A percentile compares a stretch with the other conserved stretches of the same genome.
Conservation (phyloP, 108 stramenopile genomes). For the Skeletonema potamos region DNA sequence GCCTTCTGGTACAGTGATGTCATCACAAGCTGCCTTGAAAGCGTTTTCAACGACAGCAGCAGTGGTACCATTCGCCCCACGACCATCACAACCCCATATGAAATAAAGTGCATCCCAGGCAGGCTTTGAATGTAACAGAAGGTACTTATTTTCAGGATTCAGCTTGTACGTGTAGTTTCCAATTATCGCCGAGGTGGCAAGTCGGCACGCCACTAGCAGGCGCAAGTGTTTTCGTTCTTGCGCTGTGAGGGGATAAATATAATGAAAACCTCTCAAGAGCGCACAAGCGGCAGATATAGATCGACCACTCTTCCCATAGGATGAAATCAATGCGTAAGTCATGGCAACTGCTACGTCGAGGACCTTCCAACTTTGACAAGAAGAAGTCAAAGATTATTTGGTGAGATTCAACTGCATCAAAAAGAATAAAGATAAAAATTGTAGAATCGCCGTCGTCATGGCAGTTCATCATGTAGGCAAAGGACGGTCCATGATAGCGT, state of each 20-base stretch:
- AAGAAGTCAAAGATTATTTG: conserved; percentile 16
- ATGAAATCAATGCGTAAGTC: conserved; percentile 83
- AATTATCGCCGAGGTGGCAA: conserved; percentile 77
- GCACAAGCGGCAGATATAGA: conserved; percentile 79
- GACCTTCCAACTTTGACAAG: conserved; percentile 72
- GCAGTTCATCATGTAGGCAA: conserved; percentile 40
- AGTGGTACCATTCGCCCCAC: conserved; percentile 27
- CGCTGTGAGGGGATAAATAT: conserved; percentile 59
- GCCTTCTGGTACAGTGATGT: conserved; percentile 21
- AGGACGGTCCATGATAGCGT: conserved; percentile 85
- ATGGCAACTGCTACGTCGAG: conserved; percentile 82
- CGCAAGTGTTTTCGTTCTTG: conserved; percentile 72
- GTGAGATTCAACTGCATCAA: conserved; percentile 18
- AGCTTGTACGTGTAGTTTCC: conserved; percentile 81
- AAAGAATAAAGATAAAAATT: conserved; percentile 19
- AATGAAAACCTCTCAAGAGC: conserved; percentile 72
- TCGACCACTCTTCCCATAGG: conserved; percentile 66
- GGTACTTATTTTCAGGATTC: conserved; percentile 82
- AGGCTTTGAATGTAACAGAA: conserved; percentile 83
- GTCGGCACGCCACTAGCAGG: conserved; percentile 70
- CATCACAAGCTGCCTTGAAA: conserved; percentile 65
- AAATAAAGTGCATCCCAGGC: conserved; percentile 81
- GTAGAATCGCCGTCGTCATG: conserved; percentile 88
- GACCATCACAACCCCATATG: conserved; percentile 69
- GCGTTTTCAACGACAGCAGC: conserved; percentile 44